These are phyloP conservation scores for Diaporthe batatas DNA, from an alignment of 2,329 filamentous ascomycete species.

Conservation along the genomic window DNA sequence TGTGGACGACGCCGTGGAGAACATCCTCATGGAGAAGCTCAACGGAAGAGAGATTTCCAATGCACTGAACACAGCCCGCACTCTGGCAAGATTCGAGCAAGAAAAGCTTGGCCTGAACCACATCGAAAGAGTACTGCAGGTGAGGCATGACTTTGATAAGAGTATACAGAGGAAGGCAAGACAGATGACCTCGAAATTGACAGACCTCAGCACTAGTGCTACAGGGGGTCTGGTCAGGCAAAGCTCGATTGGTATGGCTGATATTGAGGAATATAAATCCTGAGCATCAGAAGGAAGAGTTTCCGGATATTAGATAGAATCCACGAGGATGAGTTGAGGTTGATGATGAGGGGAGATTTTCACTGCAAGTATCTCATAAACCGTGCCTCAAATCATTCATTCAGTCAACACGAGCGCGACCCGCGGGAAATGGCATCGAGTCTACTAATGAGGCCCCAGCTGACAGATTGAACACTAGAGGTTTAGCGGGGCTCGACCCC, in stretches of 20 bases:
- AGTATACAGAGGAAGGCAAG: slow-evolving; percentile 5
- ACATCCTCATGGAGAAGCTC: slow-evolving; percentile 38
- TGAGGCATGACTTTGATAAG: slow-evolving; percentile 1
- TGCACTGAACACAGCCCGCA: slow-evolving; percentile 42
- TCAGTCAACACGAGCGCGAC: no score
- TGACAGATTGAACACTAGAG: no score
- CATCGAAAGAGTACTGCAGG: slow-evolving; percentile 3
- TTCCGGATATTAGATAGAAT: background rate
- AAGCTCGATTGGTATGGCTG: slow-evolving; percentile 5
- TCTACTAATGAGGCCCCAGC: no score
- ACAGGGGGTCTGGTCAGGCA: background rate
- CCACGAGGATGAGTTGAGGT: background rate
- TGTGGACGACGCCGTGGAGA: slow-evolving; percentile 28
- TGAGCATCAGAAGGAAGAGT: background rate
- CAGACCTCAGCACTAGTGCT: background rate
- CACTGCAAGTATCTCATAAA: background rate
- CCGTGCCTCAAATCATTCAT: background rate
- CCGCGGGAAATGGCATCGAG: no score
- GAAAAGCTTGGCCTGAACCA: slow-evolving; percentile 20
- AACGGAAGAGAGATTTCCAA: slow-evolving; percentile 46
- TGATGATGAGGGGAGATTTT: background rate
- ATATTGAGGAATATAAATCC: slow-evolving; percentile 3
- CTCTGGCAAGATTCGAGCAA: slow-evolving; percentile 34
- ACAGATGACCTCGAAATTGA: background rate
- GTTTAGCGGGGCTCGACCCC: no score